A percentile compares a stretch with the other conserved stretches of the same genome.
Conservation (phyloP, 352 stramenopile species). For the Phytophthora hybrid region DNA sequence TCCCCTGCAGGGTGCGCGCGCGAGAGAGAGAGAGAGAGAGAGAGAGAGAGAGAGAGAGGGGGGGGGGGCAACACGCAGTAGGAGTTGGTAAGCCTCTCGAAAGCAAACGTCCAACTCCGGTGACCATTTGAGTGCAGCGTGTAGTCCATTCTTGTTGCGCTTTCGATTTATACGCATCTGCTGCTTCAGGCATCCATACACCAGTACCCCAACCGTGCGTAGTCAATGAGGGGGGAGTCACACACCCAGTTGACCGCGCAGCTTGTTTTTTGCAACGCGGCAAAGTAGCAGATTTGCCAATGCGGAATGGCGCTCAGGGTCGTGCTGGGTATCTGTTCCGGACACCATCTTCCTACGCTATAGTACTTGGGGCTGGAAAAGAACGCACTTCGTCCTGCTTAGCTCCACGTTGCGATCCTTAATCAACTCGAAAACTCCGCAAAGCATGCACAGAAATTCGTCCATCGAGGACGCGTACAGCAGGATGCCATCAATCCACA, state of each 20-base stretch:
- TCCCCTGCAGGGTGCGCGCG: neutral
- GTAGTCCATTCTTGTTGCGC: neutral
- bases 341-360: slow-evolving; percentile 37
- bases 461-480: slow-evolving; percentile 9
- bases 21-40: too few species aligned
- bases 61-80: neutral
- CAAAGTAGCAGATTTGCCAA: slow-evolving; percentile 1
- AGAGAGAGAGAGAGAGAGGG: too few species aligned
- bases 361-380: slow-evolving; percentile 12
- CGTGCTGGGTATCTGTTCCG: neutral
- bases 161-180: neutral
- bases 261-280: slow-evolving; percentile 17
- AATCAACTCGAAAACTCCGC: neutral
- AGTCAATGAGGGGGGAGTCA: slow-evolving; percentile 27
- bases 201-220: neutral
- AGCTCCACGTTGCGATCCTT: slow-evolving; percentile 22
- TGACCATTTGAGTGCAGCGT: neutral
- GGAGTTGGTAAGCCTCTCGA: neutral
- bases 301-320: neutral
- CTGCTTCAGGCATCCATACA: neutral
- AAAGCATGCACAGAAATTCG: slow-evolving; percentile 1
- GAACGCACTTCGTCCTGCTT: slow-evolving; percentile 22
- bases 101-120: neutral
- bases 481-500: slow-evolving; percentile 9
- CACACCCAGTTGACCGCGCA: slow-evolving; percentile 31